These are phyloP conservation scores for Lyophyllum semitale DNA, from an alignment of 768 basidiomycete species.

Conservation along the genomic window DNA sequence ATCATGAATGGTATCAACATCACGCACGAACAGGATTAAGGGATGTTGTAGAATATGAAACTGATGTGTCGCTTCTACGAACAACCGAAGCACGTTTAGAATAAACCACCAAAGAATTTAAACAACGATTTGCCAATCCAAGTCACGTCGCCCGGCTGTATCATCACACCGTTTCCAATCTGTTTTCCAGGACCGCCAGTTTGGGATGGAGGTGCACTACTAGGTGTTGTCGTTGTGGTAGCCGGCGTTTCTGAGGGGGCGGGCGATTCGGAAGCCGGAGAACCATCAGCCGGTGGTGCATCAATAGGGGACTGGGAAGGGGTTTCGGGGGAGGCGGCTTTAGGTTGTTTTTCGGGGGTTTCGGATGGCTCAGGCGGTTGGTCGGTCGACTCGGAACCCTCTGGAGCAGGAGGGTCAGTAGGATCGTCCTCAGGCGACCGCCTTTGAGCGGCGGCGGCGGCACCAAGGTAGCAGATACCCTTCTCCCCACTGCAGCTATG, in stretches of 20 bases:
- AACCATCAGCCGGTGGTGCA: neutral
- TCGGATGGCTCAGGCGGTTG: neutral
- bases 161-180: neutral
- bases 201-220: neutral
- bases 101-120: constrained; percentile 3
- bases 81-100: neutral
- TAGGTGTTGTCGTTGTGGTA: neutral
- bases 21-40: neutral
- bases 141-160: neutral
- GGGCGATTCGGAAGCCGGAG: neutral
- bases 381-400: neutral
- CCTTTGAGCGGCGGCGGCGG: neutral
- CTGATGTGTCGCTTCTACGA: neutral
- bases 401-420: neutral
- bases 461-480: constrained; percentile 5
- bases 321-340: neutral
- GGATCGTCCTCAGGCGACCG: neutral
- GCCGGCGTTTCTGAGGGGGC: neutral
- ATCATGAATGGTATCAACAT: too few relatives aligned
- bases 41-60: neutral
- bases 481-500: neutral
- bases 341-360: neutral
- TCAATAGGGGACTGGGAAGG: neutral
- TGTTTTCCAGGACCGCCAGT: neutral
- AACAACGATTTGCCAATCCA: constrained; percentile 1